Conservation (phyloP, 1,284 basidiomycete genomes). For the Leccinum pallidistipes region DNA sequence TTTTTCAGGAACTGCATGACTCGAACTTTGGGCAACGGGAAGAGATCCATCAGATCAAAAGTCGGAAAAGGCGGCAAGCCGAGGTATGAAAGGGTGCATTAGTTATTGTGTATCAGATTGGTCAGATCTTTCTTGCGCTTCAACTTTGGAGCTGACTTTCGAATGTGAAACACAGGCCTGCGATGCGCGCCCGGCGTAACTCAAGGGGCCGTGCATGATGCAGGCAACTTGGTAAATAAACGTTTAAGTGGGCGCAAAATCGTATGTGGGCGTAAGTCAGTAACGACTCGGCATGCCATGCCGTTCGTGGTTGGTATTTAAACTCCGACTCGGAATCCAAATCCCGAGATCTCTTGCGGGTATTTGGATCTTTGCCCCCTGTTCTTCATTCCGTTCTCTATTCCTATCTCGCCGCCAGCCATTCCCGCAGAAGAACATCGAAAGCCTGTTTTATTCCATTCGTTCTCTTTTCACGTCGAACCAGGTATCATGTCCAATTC, state of each 20-base stretch:
- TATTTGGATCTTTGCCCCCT: slow-evolving; percentile 20
- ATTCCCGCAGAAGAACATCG: slow-evolving; percentile 1
- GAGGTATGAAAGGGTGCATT: slow-evolving; percentile 6
- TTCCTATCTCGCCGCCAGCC: slow-evolving; percentile 1
- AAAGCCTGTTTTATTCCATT: not conserved
- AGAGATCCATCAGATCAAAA: slow-evolving; percentile 73
- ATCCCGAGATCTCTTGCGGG: slow-evolving; percentile 17
- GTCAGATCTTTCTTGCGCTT: slow-evolving; percentile 12
- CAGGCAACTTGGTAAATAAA: no score
- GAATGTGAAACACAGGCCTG: not conserved
- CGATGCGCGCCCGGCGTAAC: not conserved
- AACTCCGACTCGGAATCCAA: slow-evolving; percentile 22
- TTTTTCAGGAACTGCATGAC: slow-evolving; percentile 81
- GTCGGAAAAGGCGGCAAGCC: slow-evolving; percentile 37
- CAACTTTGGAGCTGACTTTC: not conserved
- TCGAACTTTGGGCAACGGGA: slow-evolving; percentile 90
- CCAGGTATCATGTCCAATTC: slow-evolving; percentile 23
- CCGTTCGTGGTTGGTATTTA: slow-evolving; percentile 5
- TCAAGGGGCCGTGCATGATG: not conserved
- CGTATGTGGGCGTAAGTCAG: not conserved
- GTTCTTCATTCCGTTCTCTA: slow-evolving; percentile 11
- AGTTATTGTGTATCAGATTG: not conserved
- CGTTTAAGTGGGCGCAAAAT: no score
- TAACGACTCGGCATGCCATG: slow-evolving; percentile 14
- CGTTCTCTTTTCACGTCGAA: not conserved